Evolutionary conservation across 306 rosid species (phyloP).

Genomic region (Sechiopsis laciniata): DNA sequence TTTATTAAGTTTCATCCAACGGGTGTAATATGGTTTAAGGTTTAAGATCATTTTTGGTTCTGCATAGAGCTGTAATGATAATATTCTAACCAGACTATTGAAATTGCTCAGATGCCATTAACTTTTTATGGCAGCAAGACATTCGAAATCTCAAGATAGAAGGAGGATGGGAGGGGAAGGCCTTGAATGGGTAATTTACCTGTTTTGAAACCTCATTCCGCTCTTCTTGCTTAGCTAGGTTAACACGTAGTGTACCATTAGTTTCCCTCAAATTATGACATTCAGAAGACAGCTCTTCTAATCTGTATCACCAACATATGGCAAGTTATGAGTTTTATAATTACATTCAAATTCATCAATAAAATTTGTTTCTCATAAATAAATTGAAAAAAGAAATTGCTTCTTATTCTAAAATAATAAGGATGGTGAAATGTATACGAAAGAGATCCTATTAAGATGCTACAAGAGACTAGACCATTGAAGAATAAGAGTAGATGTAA

Average conservation of each 20-base stretch:
- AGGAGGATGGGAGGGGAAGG: background rate
- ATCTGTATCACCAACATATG: slow-evolving; percentile 47
- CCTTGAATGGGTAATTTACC: slow-evolving; percentile 29
- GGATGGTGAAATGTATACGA: too few species aligned
- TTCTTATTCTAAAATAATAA: too few species aligned
- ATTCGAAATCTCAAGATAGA: background rate
- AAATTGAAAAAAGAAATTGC: too few species aligned
- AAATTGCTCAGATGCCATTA: background rate
- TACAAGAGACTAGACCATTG: background rate
- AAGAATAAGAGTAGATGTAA: too few species aligned
- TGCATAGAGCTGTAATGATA: background rate
- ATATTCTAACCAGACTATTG: background rate
- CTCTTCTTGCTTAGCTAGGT: slow-evolving; percentile 52
- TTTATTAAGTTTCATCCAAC: background rate
- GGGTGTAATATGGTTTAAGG: background rate
- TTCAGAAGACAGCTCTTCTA: slow-evolving; percentile 63
- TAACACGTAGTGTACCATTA: slow-evolving; percentile 45
- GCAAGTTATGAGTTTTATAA: background rate
- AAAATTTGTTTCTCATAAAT: too few species aligned
- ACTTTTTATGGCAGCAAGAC: background rate
- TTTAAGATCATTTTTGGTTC: background rate
- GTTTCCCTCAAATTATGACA: slow-evolving; percentile 44
- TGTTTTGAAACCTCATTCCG: slow-evolving; percentile 53
- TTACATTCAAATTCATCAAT: too few species aligned
- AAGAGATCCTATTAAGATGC: background rate